phyloP scores from a whole-genome alignment of 2,329 filamentous ascomycete species.

The Fusarium chuoi region DNA sequence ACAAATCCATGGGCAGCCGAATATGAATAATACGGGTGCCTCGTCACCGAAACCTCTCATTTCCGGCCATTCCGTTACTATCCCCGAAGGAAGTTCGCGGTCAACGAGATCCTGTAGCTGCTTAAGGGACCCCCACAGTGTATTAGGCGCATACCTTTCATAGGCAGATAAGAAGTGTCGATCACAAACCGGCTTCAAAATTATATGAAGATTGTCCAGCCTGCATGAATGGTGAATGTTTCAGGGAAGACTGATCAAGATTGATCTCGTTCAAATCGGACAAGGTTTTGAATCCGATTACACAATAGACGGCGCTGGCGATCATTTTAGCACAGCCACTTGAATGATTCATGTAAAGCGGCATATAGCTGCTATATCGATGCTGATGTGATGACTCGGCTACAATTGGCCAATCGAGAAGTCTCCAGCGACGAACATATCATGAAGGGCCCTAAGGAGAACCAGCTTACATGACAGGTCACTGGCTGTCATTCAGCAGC shows the following conservation, averaged over 20 bases:
- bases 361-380: background rate
- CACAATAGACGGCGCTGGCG: background rate
- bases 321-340: background rate
- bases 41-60: background rate
- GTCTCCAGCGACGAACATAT: background rate
- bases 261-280: slow-evolving; percentile 8
- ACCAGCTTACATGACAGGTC: background rate
- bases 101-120: slow-evolving; percentile 9
- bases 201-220: slow-evolving; percentile 24
- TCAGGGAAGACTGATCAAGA: slow-evolving; percentile 13
- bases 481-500: background rate
- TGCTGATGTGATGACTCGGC: background rate
- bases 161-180: slow-evolving; percentile 12
- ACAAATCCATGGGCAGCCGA: background rate
- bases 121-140: slow-evolving; percentile 29
- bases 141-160: slow-evolving; percentile 5
- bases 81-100: slow-evolving; percentile 2
- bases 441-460: background rate
- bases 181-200: slow-evolving; percentile 13
- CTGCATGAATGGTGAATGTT: slow-evolving; percentile 8
- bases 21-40: background rate
- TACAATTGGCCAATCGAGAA: background rate
- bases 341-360: slow-evolving; percentile 2
- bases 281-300: background rate
- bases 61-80: slow-evolving; percentile 5